Evolutionary conservation across 192 early-diverging fungal species (phyloP).

Genomic region (Hyaloraphidium curvatum): DNA sequence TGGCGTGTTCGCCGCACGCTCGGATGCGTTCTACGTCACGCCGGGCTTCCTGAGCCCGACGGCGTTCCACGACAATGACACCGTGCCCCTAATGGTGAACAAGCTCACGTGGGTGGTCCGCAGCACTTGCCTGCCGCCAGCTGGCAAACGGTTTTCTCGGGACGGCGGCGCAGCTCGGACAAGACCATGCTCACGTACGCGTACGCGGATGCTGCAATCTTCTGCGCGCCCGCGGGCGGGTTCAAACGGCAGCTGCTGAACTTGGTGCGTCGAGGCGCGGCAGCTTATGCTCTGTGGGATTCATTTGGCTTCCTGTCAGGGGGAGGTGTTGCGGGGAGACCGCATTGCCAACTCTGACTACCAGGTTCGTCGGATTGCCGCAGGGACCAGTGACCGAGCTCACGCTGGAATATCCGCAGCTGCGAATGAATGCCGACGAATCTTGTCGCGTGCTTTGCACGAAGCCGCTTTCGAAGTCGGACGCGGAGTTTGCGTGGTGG

Average conservation of each 20-base stretch:
- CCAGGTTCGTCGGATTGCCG: constrained; percentile 15
- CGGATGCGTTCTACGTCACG: background rate
- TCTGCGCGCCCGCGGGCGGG: constrained; percentile 26
- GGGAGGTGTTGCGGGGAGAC: constrained; percentile 52
- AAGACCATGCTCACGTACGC: constrained; percentile 42
- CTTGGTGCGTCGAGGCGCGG: constrained; percentile 12
- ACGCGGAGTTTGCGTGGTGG: constrained; percentile 21
- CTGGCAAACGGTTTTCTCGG: background rate
- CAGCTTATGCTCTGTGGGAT: too few species aligned
- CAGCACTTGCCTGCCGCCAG: background rate
- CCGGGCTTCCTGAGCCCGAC: background rate
- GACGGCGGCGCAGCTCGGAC: constrained; percentile 25
- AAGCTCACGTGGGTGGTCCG: constrained; percentile 20
- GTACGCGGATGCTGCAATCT: constrained; percentile 39
- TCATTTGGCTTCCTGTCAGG: constrained; percentile 34
- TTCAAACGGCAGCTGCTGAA: constrained; percentile 16
- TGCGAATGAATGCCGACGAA: constrained; percentile 21
- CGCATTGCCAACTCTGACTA: constrained; percentile 40
- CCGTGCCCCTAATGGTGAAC: constrained; percentile 39
- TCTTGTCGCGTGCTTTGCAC: constrained; percentile 34
- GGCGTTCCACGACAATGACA: constrained; percentile 21
- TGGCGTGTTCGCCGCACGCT: background rate
- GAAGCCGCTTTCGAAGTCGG: constrained; percentile 16
- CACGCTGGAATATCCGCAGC: background rate
- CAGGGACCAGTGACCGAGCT: background rate